Conservation (phyloP, 768 basidiomycete genomes). For the Rhodotorula sphaerocarpa region DNA sequence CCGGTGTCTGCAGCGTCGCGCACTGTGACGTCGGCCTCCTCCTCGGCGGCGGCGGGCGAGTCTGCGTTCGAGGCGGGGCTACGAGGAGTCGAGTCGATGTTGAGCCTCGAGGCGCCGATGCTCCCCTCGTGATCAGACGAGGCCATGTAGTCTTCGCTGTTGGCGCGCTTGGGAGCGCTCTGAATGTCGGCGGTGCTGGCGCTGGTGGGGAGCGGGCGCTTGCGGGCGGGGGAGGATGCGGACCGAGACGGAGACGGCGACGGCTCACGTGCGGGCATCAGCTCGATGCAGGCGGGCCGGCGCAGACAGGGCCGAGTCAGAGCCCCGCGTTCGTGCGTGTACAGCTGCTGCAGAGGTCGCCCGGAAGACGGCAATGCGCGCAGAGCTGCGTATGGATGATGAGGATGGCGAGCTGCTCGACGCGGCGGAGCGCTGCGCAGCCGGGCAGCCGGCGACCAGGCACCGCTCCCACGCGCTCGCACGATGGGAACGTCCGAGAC, state of each 20-base stretch:
- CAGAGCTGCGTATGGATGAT: too few species aligned
- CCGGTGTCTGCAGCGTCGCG: too few species aligned
- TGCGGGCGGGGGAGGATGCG: constrained; percentile 1
- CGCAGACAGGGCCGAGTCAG: too few species aligned
- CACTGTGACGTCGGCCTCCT: neutral
- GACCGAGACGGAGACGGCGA: neutral
- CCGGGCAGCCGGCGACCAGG: too few species aligned
- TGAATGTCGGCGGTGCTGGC: neutral
- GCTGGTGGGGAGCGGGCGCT: constrained; percentile 16
- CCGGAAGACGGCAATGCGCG: too few species aligned
- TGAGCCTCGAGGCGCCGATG: constrained; percentile 52
- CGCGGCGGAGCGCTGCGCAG: too few species aligned
- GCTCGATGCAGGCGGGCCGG: neutral
- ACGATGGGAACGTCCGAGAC: too few species aligned
- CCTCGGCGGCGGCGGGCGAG: constrained; percentile 45
- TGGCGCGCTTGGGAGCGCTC: constrained; percentile 41
- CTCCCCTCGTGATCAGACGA: constrained; percentile 46
- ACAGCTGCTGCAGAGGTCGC: too few species aligned
- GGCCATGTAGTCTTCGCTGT: constrained; percentile 27
- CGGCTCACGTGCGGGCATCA: neutral
- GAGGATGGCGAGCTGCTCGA: too few species aligned
- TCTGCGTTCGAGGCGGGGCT: neutral
- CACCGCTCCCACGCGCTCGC: too few species aligned
- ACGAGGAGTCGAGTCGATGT: constrained; percentile 40
- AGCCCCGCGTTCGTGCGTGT: too few species aligned